A percentile compares a stretch with the other conserved stretches of the same genome.
Evolutionary conservation across 1,284 basidiomycete genomes (phyloP).

Genomic region (Cutaneotrichosporon arboriforme): DNA sequence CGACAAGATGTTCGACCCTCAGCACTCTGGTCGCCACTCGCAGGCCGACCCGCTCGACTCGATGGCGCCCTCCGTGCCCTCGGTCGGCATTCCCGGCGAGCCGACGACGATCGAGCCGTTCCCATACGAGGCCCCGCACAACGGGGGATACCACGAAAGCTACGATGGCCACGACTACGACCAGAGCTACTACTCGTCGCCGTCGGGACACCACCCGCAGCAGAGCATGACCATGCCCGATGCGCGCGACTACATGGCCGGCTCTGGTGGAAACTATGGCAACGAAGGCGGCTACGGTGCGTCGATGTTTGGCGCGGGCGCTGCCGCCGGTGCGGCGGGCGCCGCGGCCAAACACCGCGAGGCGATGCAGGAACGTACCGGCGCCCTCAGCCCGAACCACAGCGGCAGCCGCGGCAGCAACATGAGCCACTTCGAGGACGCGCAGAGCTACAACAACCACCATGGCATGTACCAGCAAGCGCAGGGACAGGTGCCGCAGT

Average conservation of each 20-base stretch:
- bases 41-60: conserved; percentile 40
- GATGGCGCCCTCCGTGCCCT: conserved; percentile 28
- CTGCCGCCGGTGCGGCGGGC: conserved; percentile 2
- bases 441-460: neutral
- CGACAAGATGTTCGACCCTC: conserved; percentile 47
- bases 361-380: conserved; percentile 18
- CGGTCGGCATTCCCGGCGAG: conserved; percentile 20
- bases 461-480: neutral
- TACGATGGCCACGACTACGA: conserved; percentile 5
- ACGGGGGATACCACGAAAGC: neutral
- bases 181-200: neutral
- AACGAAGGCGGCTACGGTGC: conserved; percentile 10
- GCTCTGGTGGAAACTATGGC: conserved; percentile 8
- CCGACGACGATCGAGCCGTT: conserved; percentile 22
- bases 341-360: conserved; percentile 1
- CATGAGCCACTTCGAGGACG: neutral
- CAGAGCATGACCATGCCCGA: conserved; percentile 41
- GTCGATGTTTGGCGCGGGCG: neutral
- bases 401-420: neutral
- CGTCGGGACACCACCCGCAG: conserved; percentile 25
- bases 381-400: conserved; percentile 4
- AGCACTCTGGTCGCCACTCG: conserved; percentile 36
- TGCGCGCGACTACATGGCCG: conserved; percentile 33
- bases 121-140: conserved; percentile 5
- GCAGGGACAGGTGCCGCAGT: no score